A percentile compares a stretch with the other conserved stretches of the same genome.
phyloP scores from a whole-genome alignment of 169 alveolate species.

The Babesia ovata region DNA sequence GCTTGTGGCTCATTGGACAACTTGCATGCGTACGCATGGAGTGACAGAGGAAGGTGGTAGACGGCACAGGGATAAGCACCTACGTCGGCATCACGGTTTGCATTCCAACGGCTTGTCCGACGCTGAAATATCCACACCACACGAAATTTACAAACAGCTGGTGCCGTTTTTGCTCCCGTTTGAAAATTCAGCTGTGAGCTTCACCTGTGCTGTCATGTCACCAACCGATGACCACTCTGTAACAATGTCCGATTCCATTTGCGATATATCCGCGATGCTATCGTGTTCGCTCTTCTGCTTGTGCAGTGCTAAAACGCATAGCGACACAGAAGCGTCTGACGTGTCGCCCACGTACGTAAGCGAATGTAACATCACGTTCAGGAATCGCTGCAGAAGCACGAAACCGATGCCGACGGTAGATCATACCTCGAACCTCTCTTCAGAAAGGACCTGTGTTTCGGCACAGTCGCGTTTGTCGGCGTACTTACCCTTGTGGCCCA shows the following conservation, averaged over 20 bases:
- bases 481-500: background rate
- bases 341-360: background rate
- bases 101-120: too few relatives aligned
- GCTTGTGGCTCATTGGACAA: background rate
- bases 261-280: slow-evolving; percentile 19
- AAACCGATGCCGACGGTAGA: background rate
- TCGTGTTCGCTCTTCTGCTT: slow-evolving; percentile 27
- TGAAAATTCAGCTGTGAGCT: background rate
- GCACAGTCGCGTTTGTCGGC: slow-evolving; percentile 23
- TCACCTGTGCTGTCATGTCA: background rate
- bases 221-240: background rate
- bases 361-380: slow-evolving; percentile 12
- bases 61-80: background rate
- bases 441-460: slow-evolving; percentile 43
- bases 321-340: background rate
- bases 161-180: background rate
- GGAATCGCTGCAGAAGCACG: slow-evolving; percentile 39
- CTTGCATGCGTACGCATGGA: background rate
- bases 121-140: too few relatives aligned
- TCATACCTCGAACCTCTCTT: slow-evolving; percentile 19
- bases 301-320: background rate
- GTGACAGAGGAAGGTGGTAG: background rate
- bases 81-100: too few relatives aligned
- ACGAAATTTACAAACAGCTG: background rate
- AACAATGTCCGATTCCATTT: slow-evolving; percentile 11